Conservation (phyloP, 31 red algal species). For the Endocladia muricata region DNA sequence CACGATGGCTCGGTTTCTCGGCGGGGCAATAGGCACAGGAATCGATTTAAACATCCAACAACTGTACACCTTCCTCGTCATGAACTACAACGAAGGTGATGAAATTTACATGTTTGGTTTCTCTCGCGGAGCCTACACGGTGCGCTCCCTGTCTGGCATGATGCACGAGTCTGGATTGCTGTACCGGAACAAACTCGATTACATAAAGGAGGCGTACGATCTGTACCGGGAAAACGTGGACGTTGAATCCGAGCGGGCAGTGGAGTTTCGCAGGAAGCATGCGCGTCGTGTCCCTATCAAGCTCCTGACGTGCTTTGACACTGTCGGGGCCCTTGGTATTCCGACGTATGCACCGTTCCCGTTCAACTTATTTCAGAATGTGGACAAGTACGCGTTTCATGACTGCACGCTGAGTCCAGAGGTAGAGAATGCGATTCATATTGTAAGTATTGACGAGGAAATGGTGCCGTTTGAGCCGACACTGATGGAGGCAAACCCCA, state of each 20-base stretch:
- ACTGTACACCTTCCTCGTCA: conserved; percentile 62
- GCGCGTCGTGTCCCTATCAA: conserved; percentile 48
- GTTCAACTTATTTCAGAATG: not conserved
- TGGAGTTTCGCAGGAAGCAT: conserved; percentile 23
- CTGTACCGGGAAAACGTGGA: conserved; percentile 51
- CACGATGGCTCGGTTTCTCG: conserved; percentile 8
- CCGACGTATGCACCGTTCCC: conserved; percentile 19
- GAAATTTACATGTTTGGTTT: conserved; percentile 77
- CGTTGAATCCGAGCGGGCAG: conserved; percentile 1
- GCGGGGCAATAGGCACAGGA: conserved; percentile 51
- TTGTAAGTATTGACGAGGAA: conserved; percentile 64
- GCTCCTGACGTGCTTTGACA: conserved; percentile 60
- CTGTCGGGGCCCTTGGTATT: conserved; percentile 51
- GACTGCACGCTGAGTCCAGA: conserved; percentile 21
- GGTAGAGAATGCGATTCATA: conserved; percentile 66
- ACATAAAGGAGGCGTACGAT: conserved; percentile 57
- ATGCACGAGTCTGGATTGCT: conserved; percentile 55
- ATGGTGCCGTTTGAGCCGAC: conserved; percentile 23
- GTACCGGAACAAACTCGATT: conserved; percentile 31
- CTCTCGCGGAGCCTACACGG: conserved; percentile 66
- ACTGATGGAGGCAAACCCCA: conserved; percentile 10
- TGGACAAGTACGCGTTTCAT: conserved; percentile 48
- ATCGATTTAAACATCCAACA: conserved; percentile 73
- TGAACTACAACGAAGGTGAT: conserved; percentile 70
- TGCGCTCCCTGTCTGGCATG: conserved; percentile 66